Conservation (phyloP, 2,329 filamentous ascomycete species). For the Trichoderma koningiopsis region DNA sequence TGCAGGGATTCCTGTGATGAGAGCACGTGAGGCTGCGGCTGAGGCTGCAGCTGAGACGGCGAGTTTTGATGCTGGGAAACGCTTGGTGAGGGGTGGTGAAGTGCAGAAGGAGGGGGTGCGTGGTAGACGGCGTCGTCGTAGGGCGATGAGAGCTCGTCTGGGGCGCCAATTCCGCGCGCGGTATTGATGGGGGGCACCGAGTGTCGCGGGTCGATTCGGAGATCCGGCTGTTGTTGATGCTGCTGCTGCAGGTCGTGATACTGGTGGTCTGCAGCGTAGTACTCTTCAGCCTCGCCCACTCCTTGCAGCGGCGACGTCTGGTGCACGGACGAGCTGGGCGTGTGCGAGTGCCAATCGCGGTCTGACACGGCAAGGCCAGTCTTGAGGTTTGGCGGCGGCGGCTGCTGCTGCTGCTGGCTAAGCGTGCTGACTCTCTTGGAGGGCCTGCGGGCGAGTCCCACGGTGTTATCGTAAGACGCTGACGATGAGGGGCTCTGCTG, state of each 20-base stretch:
- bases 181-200: conserved; percentile 39
- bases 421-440: conserved; percentile 53
- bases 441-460: conserved; percentile 53
- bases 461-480: conserved; percentile 51
- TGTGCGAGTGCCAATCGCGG: conserved; percentile 30
- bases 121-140: conserved; percentile 51
- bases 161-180: conserved; percentile 50
- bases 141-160: conserved; percentile 46
- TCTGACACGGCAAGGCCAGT: conserved; percentile 39
- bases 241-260: conserved; percentile 37
- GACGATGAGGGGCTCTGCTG: conserved; percentile 36
- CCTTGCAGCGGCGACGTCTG: conserved; percentile 48
- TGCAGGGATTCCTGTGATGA: conserved; percentile 35
- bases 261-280: conserved; percentile 32
- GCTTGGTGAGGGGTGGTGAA: conserved; percentile 32
- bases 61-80: conserved; percentile 29
- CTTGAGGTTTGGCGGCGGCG: conserved; percentile 45
- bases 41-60: conserved; percentile 32
- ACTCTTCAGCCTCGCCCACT: conserved; percentile 45
- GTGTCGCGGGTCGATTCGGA: conserved; percentile 33
- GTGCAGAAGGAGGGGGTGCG: conserved; percentile 42
- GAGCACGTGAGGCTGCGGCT: conserved; percentile 27
- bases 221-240: conserved; percentile 44
- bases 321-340: conserved; percentile 29
- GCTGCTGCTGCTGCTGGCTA: conserved; percentile 44